These are phyloP conservation scores for Petunia secreta DNA, from an alignment of 257 asterid genomes.

Conservation along the genomic window DNA sequence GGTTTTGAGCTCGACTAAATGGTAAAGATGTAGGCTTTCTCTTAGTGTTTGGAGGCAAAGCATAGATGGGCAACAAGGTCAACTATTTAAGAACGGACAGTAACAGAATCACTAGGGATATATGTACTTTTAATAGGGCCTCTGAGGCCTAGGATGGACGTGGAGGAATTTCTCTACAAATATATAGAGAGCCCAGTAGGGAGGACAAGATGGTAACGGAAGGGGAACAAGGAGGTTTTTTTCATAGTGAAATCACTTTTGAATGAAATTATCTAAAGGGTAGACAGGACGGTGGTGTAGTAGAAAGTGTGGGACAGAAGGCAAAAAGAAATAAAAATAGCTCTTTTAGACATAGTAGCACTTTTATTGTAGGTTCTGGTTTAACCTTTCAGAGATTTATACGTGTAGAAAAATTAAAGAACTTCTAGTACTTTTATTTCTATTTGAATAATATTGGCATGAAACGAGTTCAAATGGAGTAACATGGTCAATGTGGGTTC, in stretches of 20 bases:
- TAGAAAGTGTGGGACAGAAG: background rate
- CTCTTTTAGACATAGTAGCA: too few relatives aligned
- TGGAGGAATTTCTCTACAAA: constrained; percentile 15
- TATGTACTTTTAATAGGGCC: background rate
- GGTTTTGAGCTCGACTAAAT: background rate
- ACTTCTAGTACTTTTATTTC: too few relatives aligned
- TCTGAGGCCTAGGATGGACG: background rate
- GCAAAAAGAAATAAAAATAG: background rate
- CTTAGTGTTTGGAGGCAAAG: constrained; percentile 20
- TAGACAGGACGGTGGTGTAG: background rate
- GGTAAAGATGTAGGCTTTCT: background rate
- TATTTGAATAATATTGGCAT: too few relatives aligned
- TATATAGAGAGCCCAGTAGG: background rate
- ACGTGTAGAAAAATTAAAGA: too few relatives aligned
- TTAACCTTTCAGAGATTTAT: too few relatives aligned
- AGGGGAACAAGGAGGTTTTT: background rate
- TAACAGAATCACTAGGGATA: constrained; percentile 15
- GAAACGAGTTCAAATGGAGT: too few relatives aligned
- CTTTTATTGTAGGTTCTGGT: too few relatives aligned
- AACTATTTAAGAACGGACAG: background rate
- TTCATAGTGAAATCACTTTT: background rate
- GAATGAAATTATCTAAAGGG: background rate
- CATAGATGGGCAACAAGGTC: background rate
- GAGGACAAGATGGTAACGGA: background rate
- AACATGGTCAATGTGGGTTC: too few relatives aligned